phyloP scores from a whole-genome alignment of 2,329 filamentous ascomycete species.

The Aureobasidium zeae region DNA sequence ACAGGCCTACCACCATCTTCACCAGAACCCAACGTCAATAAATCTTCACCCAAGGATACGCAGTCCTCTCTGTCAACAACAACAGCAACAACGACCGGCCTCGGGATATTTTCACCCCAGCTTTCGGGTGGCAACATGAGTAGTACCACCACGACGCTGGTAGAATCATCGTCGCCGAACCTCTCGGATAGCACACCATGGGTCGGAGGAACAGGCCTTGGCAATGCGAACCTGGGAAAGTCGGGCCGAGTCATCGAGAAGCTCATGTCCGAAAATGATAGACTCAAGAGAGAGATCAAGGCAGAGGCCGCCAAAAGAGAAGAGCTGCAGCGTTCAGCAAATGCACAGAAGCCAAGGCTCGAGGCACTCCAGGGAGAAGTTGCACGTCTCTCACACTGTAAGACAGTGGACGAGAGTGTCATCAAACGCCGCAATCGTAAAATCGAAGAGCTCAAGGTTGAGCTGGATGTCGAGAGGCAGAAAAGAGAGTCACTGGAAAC shows the following conservation, averaged over 20 bases:
- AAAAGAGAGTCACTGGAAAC: constrained; percentile 51
- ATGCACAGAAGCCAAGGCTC: constrained; percentile 61
- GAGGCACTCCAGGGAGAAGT: constrained; percentile 59
- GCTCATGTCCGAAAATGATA: constrained; percentile 71
- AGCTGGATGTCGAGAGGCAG: constrained; percentile 55
- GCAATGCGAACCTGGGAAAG: constrained; percentile 43
- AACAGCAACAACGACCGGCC: constrained; percentile 1
- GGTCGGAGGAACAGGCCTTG: constrained; percentile 19
- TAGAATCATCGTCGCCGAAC: neutral
- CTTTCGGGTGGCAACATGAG: constrained; percentile 7
- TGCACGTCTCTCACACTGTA: constrained; percentile 59
- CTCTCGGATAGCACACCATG: constrained; percentile 17
- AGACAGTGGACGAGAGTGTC: constrained; percentile 60
- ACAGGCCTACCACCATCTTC: neutral
- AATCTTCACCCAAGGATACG: neutral
- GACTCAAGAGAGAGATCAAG: constrained; percentile 57
- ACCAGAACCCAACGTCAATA: neutral
- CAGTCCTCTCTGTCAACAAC: constrained; percentile 2
- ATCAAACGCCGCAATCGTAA: constrained; percentile 66
- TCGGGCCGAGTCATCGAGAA: constrained; percentile 72
- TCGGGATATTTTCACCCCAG: constrained; percentile 7
- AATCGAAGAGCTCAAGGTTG: constrained; percentile 56
- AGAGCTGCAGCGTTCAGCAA: constrained; percentile 60
- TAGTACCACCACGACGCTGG: neutral
- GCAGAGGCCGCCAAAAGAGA: constrained; percentile 45